Evolutionary conservation across 2,329 filamentous ascomycete genomes (phyloP), one percentile per base, ranked within the genome.

Genomic region (Aureobasidium sp.): DNA sequence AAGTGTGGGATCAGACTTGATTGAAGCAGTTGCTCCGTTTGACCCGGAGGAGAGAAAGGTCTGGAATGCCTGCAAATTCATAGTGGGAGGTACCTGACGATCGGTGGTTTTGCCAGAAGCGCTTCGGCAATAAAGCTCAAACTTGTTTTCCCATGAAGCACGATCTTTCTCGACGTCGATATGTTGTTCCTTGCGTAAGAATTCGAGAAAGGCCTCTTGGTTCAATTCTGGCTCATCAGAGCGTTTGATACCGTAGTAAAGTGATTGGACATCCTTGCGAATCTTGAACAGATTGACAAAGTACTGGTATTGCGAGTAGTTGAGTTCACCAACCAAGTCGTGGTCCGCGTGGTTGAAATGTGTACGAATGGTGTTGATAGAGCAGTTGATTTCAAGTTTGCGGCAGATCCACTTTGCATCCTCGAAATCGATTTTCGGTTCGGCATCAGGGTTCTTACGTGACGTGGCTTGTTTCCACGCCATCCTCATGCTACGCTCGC

Each of bases 331-430:
- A 1, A 80, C 83, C 55, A 78, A 76, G 29, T 82, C 80, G n/a
- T 77, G 77, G 69, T 93, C 89, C 6, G 89, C 90, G 63, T 84
- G 81, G 62, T 83, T 79, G 69, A 97, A 97, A 67, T 88, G 89
- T 36, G 82, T 79, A 61, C 84, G 85, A 5, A 97, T 79, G 49
- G 89, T 87, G 60, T 84, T 83, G 64, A 87, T 85, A 2, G 91
- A 89, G 69, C 90, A 91, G 73, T 97, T 92, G 69, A 99, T 96
- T 72, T 97, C 92, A 50, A 97, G 79, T 69, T 88, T 92, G 63
- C 89, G 88, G 76, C 94, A 97, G 15, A 97, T 81, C 63, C 87
- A 86, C 71, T 92, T 88, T 34, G 96, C 87, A 11, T 89, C 89
- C 16, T 81, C 80, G 59, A 96, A 84, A 67, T 93, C 87, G 58